Evolutionary conservation across 208 protist species (phyloP).

Genomic region (Leishmania turanica): DNA sequence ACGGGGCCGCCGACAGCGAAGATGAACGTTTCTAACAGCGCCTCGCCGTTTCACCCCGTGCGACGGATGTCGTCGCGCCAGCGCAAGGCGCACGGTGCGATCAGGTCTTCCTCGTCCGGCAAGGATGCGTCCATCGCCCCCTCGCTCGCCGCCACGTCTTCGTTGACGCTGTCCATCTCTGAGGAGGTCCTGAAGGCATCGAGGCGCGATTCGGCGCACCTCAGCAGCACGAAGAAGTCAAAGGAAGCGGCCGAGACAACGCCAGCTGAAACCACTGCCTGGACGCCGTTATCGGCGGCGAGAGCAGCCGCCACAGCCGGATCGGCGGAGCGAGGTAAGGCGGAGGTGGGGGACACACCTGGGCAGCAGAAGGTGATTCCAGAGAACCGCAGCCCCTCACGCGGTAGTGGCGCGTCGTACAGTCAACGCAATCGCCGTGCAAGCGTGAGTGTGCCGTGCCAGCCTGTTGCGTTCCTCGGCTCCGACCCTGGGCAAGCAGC

Average conservation of each 20-base stretch:
- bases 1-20: not conserved
- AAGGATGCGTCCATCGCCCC: not conserved
- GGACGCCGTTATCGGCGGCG: not conserved
- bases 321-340: not conserved
- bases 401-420: constrained; percentile 9
- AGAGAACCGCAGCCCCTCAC: not conserved
- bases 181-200: constrained; percentile 8
- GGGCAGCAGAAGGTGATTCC: not conserved
- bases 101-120: not conserved
- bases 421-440: constrained; percentile 16
- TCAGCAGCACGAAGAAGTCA: not conserved
- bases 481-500: not conserved
- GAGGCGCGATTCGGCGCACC: constrained; percentile 10
- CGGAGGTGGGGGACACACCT: not conserved
- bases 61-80: not conserved
- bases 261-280: not conserved
- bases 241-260: not conserved
- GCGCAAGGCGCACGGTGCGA: not conserved
- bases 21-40: not conserved
- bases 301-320: not conserved
- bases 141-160: not conserved
- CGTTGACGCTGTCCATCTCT: not conserved
- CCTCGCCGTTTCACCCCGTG: not conserved
- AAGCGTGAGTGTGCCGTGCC: constrained; percentile 1
- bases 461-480: constrained; percentile 28